phyloP scores from a whole-genome alignment of 163 green algal genomes.

The Prototheca wickerhamii region DNA sequence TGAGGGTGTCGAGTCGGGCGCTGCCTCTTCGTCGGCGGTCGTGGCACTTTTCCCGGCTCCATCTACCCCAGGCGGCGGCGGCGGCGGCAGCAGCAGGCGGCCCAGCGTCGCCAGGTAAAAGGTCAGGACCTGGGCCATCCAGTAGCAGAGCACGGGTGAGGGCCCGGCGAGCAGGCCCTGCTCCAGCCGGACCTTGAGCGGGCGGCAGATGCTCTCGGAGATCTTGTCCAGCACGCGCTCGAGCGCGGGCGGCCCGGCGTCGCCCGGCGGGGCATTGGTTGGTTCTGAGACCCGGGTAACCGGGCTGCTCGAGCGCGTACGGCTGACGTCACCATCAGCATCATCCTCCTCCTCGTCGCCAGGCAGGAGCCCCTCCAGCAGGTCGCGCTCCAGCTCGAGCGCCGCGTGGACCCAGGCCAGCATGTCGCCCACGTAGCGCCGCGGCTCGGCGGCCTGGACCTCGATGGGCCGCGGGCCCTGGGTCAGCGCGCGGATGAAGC shows the following conservation, averaged over 20 bases:
- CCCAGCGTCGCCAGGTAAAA: slow-evolving; percentile 80
- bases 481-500: slow-evolving; percentile 68
- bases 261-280: no score
- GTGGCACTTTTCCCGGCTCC: no score
- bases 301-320: no score
- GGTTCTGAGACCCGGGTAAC: no score
- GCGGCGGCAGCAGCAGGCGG: slow-evolving; percentile 51
- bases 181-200: slow-evolving; percentile 80
- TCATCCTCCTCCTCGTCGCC: no score
- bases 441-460: slow-evolving; percentile 90
- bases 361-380: slow-evolving; percentile 74
- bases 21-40: no score
- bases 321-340: no score
- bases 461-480: slow-evolving; percentile 88
- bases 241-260: slow-evolving; percentile 21
- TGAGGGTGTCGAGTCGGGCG: no score
- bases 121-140: slow-evolving; percentile 72
- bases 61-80: slow-evolving; percentile 43
- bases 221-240: slow-evolving; percentile 71
- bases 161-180: slow-evolving; percentile 82
- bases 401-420: slow-evolving; percentile 89
- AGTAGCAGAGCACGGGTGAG: slow-evolving; percentile 73
- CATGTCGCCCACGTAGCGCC: slow-evolving; percentile 85
- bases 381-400: slow-evolving; percentile 62
- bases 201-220: slow-evolving; percentile 87